Evolutionary conservation across 1,139 yeast species (phyloP), one percentile per base, ranked within the genome.

Genomic region (Nematodospora anomalae): DNA sequence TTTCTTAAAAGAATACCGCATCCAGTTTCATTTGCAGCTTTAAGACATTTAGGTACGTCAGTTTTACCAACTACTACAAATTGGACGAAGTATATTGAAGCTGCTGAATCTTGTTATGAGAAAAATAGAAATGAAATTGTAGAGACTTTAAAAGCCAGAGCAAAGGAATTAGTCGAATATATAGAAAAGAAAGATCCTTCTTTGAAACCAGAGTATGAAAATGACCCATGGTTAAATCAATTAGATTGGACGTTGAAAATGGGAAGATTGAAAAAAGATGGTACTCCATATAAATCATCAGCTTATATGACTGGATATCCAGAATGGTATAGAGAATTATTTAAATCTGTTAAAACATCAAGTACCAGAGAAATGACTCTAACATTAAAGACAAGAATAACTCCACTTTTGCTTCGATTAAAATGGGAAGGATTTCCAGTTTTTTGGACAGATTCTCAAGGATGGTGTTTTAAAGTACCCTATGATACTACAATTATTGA

Each of bases 21-120:
- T 58, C 97, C 98, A 0, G 96, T 90, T 2, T 87, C 95, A 16
- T 85, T 92, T 65, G 92, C 95, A 1, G 97, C 96, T 0, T 64
- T 92, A 39, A 71, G 84, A 44, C 83, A 80, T 43, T 67, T 94
- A 54, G 83, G 90, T 4, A 71, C 83, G n/a, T 76, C 86, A 37
- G 76, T 90, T 35, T 64, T 94, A 32, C 96, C 99, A 2, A 84
- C 95, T 1, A 79, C 86, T 13, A 60, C 61, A 11, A 64, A 73
- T 23, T 94, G 98, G 98, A 71, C 80, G 14, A 55, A 71, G 3
- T 94, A 89, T 52, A 61, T 89, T 16, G 60, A 70, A n/a, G 67
- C 65, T 3, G 80, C 97, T 1, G 98, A 94, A 56, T 41, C 53
- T 1, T 62, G 77, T 33, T 92, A 83, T 55, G 79, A 80, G 44